These are phyloP conservation scores for Glomus cerebriforme DNA, from an alignment of 192 early-diverging fungal species.

Conservation along the genomic window DNA sequence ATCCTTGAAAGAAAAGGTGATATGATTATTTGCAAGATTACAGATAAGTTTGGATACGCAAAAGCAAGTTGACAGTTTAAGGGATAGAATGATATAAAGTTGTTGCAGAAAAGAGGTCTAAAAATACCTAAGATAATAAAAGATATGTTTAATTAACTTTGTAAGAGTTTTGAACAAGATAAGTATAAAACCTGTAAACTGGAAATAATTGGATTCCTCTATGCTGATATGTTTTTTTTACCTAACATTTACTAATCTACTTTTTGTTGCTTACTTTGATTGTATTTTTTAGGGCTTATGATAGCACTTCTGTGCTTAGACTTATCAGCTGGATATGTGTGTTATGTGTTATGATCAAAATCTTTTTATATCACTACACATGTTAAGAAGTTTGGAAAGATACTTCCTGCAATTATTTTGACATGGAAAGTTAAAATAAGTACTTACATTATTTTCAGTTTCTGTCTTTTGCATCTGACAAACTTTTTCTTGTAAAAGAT, in stretches of 20 bases:
- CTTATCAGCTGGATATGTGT: conserved; percentile 30
- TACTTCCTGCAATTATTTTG: conserved; percentile 11
- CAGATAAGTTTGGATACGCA: conserved; percentile 31
- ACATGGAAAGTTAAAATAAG: conserved; percentile 15
- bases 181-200: conserved; percentile 28
- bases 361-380: conserved; percentile 9
- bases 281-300: conserved; percentile 30
- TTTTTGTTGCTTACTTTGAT: conserved; percentile 1
- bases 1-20: conserved; percentile 30
- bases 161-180: conserved; percentile 18
- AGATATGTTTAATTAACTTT: conserved; percentile 33
- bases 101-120: conserved; percentile 14
- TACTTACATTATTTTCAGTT: conserved; percentile 22
- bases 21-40: conserved; percentile 27
- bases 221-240: conserved; percentile 33
- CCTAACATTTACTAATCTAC: neutral
- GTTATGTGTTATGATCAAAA: conserved; percentile 11
- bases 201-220: conserved; percentile 32
- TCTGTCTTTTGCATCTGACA: conserved; percentile 10
- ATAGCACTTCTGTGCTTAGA: conserved; percentile 15
- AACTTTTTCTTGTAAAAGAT: conserved; percentile 24
- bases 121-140: conserved; percentile 38
- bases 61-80: conserved; percentile 33
- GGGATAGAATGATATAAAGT: conserved; percentile 23
- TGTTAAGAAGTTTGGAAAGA: conserved; percentile 14